Evolutionary conservation across 148 eudicot genomes (phyloP), one percentile per base, ranked within the genome.

Genomic region (Rhododendron henanense): DNA sequence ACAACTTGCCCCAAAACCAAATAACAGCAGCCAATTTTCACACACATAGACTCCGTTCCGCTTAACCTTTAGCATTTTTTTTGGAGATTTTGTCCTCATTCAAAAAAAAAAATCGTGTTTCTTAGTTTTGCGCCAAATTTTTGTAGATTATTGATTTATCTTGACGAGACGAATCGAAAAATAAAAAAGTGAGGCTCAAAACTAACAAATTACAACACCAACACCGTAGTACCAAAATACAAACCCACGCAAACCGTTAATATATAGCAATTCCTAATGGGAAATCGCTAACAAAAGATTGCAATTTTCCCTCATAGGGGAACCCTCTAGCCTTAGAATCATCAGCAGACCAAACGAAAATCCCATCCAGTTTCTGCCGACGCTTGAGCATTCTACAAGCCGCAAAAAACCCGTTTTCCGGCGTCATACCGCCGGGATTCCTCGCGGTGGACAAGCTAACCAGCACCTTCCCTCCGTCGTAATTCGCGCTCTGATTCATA

Each of bases 311-410:
- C 78, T 89, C 91, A 75, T 87, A 87, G 53, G 23, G 84, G 6
- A 89, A 89, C 16, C 85, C 86, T n/a, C 25, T 50, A 0, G 45
- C 57, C 81, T 78, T 87, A 2, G 91, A 89, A 37, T 87, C 91
- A 87, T 89, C 91, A 5, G 91, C 91, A 81, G 80, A 89, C 89
- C 89, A 87, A 82, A 75, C 77, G 53, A 87, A 89, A 50, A 87
- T 87, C 11, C 89, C 91, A 47, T 84, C n/a, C 10, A 89, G 89
- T 81, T 83, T 39, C 23, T 53, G 7, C 81, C 83, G 78, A n/a
- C 82, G 83, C 65, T 83, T 87, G 9, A 90, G 85, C 87, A 4
- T 65, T 31, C 67, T 76, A 81, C 91, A 90, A 10, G 89, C 89
- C 3, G 5, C 28, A 31, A 90, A 87, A 71, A 87, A 89, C 18